Evolutionary conservation across 2,329 filamentous ascomycete genomes (phyloP).

Genomic region (Chalara sp.): DNA sequence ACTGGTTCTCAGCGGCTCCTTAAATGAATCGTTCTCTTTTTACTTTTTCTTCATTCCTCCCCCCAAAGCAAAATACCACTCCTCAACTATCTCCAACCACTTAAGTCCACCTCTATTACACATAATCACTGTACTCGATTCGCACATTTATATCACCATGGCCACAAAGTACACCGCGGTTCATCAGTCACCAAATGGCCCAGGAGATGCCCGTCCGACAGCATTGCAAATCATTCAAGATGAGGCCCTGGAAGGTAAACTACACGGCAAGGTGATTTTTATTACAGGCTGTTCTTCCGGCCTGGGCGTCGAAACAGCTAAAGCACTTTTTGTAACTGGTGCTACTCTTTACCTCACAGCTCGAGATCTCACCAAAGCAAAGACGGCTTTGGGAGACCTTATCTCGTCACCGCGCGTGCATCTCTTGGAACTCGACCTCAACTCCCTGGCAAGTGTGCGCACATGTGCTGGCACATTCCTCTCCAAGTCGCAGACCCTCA

Average conservation of each 20-base stretch:
- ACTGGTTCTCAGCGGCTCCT: too few species aligned
- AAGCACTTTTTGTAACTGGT: conserved; percentile 28
- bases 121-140: too few species aligned
- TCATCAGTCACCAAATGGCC: conserved; percentile 10
- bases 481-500: conserved; percentile 20
- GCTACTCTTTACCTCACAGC: conserved; percentile 30
- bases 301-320: conserved; percentile 31
- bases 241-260: conserved; percentile 13
- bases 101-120: too few species aligned
- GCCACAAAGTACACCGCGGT: conserved; percentile 5
- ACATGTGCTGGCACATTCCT: conserved; percentile 23
- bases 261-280: conserved; percentile 33
- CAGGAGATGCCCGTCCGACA: conserved; percentile 27
- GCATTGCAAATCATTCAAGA: conserved; percentile 27
- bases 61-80: too few species aligned
- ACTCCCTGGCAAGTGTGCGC: conserved; percentile 27
- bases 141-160: too few species aligned
- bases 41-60: too few species aligned
- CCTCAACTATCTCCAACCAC: too few species aligned
- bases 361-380: conserved; percentile 27
- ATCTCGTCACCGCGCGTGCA: conserved; percentile 28
- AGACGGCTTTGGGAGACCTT: conserved; percentile 30
- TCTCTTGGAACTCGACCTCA: conserved; percentile 27
- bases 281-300: conserved; percentile 32
- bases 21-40: too few species aligned